A percentile compares a stretch with the other conserved stretches of the same genome.
Evolutionary conservation across 202 grass and related monocot species (phyloP).

Genomic region (Zizania palustris): DNA sequence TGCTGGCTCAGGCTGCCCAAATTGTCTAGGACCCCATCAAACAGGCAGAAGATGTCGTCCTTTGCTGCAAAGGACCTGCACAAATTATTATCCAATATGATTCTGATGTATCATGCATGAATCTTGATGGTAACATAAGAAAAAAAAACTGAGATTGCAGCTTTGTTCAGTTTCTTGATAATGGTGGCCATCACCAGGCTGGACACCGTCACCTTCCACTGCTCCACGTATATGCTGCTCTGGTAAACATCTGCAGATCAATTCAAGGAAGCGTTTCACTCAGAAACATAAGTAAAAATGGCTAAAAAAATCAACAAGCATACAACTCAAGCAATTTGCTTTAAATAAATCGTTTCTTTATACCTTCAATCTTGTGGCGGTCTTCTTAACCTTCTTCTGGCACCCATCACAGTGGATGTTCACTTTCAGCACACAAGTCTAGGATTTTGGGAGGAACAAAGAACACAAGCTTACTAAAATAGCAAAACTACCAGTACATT

Average conservation of each 20-base stretch:
- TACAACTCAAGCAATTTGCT: neutral
- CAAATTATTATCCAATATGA: neutral
- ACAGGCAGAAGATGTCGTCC: slow-evolving; percentile 95
- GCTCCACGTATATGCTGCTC: slow-evolving; percentile 54
- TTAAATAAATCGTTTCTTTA: neutral
- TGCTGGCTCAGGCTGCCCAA: slow-evolving; percentile 76
- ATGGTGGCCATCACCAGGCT: slow-evolving; percentile 67
- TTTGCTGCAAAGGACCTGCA: slow-evolving; percentile 84
- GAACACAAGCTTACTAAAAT: slow-evolving; percentile 22
- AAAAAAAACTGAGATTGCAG: neutral
- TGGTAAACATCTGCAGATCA: slow-evolving; percentile 66
- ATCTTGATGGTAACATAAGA: neutral
- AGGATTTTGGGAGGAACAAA: neutral
- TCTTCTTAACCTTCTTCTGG: slow-evolving; percentile 89
- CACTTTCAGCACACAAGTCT: slow-evolving; percentile 77
- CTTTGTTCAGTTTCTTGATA: slow-evolving; percentile 81
- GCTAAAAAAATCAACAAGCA: neutral
- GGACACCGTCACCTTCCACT: slow-evolving; percentile 70
- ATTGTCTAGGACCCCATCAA: slow-evolving; percentile 85
- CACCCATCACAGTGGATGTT: slow-evolving; percentile 88
- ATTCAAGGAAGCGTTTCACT: slow-evolving; percentile 15
- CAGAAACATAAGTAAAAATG: neutral
- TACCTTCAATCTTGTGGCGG: slow-evolving; percentile 82
- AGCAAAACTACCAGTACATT: slow-evolving; percentile 14
- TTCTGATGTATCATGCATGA: neutral